Evolutionary conservation across 192 early-diverging fungal species (phyloP), one percentile per base, ranked within the genome.

Genomic region (Coemansia sp.): DNA sequence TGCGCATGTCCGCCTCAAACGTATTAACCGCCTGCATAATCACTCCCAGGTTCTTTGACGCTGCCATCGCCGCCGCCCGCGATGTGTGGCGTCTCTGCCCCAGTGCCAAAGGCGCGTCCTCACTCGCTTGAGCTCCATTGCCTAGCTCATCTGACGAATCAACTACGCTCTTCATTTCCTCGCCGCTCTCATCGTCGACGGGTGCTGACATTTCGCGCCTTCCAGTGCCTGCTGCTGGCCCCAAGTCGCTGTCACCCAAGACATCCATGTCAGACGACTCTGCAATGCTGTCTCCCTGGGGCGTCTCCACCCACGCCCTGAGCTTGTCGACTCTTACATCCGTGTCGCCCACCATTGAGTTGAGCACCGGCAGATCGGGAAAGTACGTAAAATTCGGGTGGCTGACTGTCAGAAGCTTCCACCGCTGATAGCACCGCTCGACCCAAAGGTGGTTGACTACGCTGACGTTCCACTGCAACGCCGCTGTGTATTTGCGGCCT

Each of bases 381-480:
- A 88, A 90, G 20, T 73, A 57, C 6, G 70, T 76, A 45, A 88
- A 93, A 28, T 70, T 71, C 25, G 72, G 79, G 39, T 86, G 82
- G 39, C 85, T 82, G 18, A 87, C 84, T 9, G 83, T 72, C 57
- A 87, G 85, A 26, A 84, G 41, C 53, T 67, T 57, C 89, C 91
- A 90, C 26, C 76, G 60, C 59, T 84, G 83, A 68, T 84, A 93
- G 70, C 86, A 84, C 31, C 89, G 89, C 77, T 95, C 94, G 0
- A 95, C 60, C 94, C 94, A 95, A 16, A 93, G 48, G 73, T 95
- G 94, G 72, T 95, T 94, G 7, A 93, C 84, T 6, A 92, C 73
- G 21, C 86, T 73, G 7, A 91, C 67, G 47, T 88, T 86, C 86
- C 90, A 90, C 43, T 86, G 78, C 12, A 84, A 57, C 1, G 88